Percentiles rank a stretch among this genome's conserved stretches.
These are phyloP conservation scores for Coemansia sp. DNA, from an alignment of 192 early-diverging fungal genomes.

Conservation along the genomic window DNA sequence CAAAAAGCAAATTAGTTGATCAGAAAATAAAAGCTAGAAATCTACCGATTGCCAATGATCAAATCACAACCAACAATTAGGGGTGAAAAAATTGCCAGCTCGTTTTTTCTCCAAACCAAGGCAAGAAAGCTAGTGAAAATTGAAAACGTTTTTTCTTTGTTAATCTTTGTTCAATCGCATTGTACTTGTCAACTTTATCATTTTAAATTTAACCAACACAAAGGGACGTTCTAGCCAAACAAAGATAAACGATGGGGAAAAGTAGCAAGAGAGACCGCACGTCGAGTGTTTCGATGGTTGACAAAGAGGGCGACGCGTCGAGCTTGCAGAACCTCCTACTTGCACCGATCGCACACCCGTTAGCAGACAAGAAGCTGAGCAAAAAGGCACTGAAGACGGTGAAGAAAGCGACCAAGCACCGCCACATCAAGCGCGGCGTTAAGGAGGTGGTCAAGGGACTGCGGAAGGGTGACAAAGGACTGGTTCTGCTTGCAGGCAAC, in stretches of 20 bases:
- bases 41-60: too few relatives aligned
- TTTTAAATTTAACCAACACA: not conserved
- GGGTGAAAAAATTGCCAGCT: not conserved
- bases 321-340: slow-evolving; percentile 17
- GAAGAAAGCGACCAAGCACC: slow-evolving; percentile 75
- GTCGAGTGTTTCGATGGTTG: slow-evolving; percentile 29
- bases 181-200: slow-evolving; percentile 10
- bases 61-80: not conserved
- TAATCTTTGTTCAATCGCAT: slow-evolving; percentile 1
- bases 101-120: not conserved
- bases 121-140: not conserved
- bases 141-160: slow-evolving; percentile 5
- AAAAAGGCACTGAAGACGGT: slow-evolving; percentile 54
- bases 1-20: too few relatives aligned
- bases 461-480: slow-evolving; percentile 91
- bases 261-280: slow-evolving; percentile 68
- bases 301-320: slow-evolving; percentile 38
- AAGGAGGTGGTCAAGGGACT: slow-evolving; percentile 98
- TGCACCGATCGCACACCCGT: slow-evolving; percentile 52
- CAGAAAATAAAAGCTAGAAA: too few relatives aligned
- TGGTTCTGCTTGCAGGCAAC: slow-evolving; percentile 95
- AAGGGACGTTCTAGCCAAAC: not conserved
- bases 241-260: slow-evolving; percentile 67
- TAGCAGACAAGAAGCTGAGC: slow-evolving; percentile 52
- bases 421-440: slow-evolving; percentile 89